phyloP scores from a whole-genome alignment of 768 basidiomycete species.

The Cyclocybe aegerita region DNA sequence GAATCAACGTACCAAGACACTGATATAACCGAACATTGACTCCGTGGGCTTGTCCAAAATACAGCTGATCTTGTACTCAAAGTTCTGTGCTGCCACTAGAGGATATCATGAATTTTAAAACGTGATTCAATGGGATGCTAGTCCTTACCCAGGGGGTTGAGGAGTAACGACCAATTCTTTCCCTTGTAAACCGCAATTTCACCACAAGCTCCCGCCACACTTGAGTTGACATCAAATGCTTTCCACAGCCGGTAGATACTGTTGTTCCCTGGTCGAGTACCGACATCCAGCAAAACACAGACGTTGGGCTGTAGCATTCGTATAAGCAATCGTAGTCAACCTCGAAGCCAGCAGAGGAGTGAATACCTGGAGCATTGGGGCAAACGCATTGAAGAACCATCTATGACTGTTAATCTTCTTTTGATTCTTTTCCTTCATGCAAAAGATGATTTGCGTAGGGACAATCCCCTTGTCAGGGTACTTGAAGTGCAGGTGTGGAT shows the following conservation, averaged over 20 bases:
- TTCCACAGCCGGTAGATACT: slow-evolving; percentile 97
- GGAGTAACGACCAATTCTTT: slow-evolving; percentile 73
- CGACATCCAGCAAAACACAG: slow-evolving; percentile 91
- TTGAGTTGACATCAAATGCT: slow-evolving; percentile 87
- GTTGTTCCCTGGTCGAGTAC: slow-evolving; percentile 85
- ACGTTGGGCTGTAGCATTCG: slow-evolving; percentile 70
- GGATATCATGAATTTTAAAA: not conserved
- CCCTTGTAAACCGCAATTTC: slow-evolving; percentile 95
- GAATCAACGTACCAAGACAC: slow-evolving; percentile 66
- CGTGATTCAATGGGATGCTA: not conserved
- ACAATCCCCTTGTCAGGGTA: slow-evolving; percentile 93
- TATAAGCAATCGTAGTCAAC: not conserved
- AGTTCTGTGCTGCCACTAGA: slow-evolving; percentile 90
- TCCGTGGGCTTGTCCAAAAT: slow-evolving; percentile 91
- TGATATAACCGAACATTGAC: slow-evolving; percentile 93
- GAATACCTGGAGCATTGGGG: slow-evolving; percentile 72
- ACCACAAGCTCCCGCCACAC: slow-evolving; percentile 95
- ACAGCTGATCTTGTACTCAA: slow-evolving; percentile 91
- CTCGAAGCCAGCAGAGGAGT: not conserved
- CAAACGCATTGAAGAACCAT: slow-evolving; percentile 98
- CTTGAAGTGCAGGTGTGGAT: slow-evolving; percentile 78
- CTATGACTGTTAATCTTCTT: slow-evolving; percentile 97
- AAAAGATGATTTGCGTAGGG: slow-evolving; percentile 92
- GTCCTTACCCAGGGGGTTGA: slow-evolving; percentile 78
- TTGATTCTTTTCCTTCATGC: slow-evolving; percentile 90